Conservation (phyloP, 805 yeast species). For the Hanseniaspora singularis region DNA sequence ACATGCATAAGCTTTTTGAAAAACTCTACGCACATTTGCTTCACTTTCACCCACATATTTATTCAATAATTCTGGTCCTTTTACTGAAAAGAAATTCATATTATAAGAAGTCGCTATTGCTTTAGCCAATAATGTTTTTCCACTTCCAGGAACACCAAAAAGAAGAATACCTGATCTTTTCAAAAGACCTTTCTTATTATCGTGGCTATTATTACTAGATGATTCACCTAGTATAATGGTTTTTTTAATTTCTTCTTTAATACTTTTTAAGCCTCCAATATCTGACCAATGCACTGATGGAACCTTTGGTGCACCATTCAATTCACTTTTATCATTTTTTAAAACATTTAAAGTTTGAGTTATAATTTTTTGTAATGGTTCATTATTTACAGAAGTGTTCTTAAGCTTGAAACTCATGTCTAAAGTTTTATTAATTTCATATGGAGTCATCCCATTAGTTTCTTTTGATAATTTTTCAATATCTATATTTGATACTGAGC, state of each 20-base stretch:
- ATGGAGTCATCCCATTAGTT: slow-evolving; percentile 50
- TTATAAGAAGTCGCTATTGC: slow-evolving; percentile 95
- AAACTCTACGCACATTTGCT: slow-evolving; percentile 89
- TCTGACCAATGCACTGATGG: slow-evolving; percentile 96
- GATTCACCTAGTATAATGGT: slow-evolving; percentile 70
- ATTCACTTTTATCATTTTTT: slow-evolving; percentile 56
- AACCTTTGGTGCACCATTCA: slow-evolving; percentile 92
- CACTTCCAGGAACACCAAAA: slow-evolving; percentile 98
- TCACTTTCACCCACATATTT: slow-evolving; percentile 99
- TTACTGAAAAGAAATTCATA: slow-evolving; percentile 86
- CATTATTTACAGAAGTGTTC: slow-evolving; percentile 33
- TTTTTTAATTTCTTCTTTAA: slow-evolving; percentile 84
- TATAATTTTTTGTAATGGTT: slow-evolving; percentile 31
- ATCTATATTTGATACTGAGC: no score
- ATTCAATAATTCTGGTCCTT: slow-evolving; percentile 91
- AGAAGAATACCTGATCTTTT: slow-evolving; percentile 88
- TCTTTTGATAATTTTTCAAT: slow-evolving; percentile 43
- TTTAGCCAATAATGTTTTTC: slow-evolving; percentile 88
- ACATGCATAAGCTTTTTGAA: slow-evolving; percentile 90
- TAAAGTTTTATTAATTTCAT: slow-evolving; percentile 64
- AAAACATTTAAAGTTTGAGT: slow-evolving; percentile 45
- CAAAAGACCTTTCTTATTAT: slow-evolving; percentile 60
- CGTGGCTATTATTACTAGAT: slow-evolving; percentile 37
- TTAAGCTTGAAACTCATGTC: slow-evolving; percentile 32
- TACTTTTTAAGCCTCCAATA: slow-evolving; percentile 86